Percentiles rank a stretch among this genome's conserved stretches.
These are phyloP conservation scores for Jamesozyma gamospora DNA, from an alignment of 805 yeast genomes.

Conservation along the genomic window DNA sequence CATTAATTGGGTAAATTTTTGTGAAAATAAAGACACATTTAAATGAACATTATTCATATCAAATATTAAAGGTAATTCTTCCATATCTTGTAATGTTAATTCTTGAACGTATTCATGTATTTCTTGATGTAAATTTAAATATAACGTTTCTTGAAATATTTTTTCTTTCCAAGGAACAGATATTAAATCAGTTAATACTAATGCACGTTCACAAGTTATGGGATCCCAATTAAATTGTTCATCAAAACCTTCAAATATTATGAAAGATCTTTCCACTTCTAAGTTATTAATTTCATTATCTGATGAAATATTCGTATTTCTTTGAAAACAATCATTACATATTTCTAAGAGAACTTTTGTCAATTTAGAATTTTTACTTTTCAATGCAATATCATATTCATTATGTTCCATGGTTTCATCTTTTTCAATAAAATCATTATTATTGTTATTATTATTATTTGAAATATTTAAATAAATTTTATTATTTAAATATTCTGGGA, in stretches of 20 bases:
- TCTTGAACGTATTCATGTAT: constrained; percentile 3
- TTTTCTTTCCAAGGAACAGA: constrained; percentile 18
- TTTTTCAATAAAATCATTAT: constrained; percentile 2
- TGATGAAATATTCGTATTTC: not conserved
- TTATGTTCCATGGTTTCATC: constrained; percentile 1
- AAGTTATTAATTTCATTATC: not conserved
- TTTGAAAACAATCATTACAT: not conserved
- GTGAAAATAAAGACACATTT: constrained; percentile 2
- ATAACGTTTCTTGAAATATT: constrained; percentile 9
- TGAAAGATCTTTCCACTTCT: constrained; percentile 6
- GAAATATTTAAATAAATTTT: not conserved
- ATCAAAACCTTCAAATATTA: constrained; percentile 16
- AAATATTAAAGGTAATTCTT: constrained; percentile 7
- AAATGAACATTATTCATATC: constrained; percentile 6
- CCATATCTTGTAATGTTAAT: constrained; percentile 7
- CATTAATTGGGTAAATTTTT: not conserved
- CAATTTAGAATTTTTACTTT: constrained; percentile 1
- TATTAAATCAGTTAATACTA: constrained; percentile 9
- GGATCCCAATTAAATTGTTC: constrained; percentile 18
- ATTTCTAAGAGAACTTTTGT: not conserved
- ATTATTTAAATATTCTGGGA: constrained; percentile 12
- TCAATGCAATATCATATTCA: not conserved
- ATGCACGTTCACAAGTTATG: constrained; percentile 6
- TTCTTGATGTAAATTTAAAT: constrained; percentile 4
- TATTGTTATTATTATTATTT: not conserved